Base-by-base conservation (phyloP, 345 rosid genomes). In the Chamaenerion angustifolium region DNA sequence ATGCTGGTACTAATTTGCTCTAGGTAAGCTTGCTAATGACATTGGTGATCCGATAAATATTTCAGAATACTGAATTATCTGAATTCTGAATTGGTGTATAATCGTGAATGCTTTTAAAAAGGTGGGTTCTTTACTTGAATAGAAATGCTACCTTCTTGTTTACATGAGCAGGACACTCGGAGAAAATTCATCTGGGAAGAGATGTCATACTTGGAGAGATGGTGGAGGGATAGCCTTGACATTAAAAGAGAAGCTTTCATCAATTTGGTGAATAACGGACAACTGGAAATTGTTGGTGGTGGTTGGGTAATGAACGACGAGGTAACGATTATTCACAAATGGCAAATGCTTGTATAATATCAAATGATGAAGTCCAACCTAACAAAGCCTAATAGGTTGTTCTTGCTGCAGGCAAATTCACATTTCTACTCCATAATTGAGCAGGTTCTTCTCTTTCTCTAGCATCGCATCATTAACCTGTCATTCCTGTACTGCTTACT, bases 261-360 rank as follows among this genome's bases (percentile, higher is more conserved):
- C 60, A 70, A 73, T 46, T 65, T 92, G 63, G 81, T 92, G 70
- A 79, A 79, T 65, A 81, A 76, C 63, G 99, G 99, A n/a, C 99
- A 88, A 79, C 52, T 92, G 64, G 99, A 92, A 58, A 84, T 92
- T 40, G 98, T 92, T 57, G 96, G 98, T 55, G 98, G 98, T 71
- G 98, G 98, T 42, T 92, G 98, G 98, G 98, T 92, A 12, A 92
- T 92, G 98, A 92, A 87, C 51, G 98, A 87, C 67, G 98, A 92
- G 98, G 98, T 87, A 71, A 46, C 44, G 10, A 27, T 21, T 51
- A 1, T 25, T 35, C 18, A 12, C 42, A 43, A 43, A 8, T 16
- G 44, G 19, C 3, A 14, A 31, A 13, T 40, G 0, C 37, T 7
- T 31, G 8, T 31, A 31, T 31, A 31, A 31, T 31, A 31, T 1